Base-by-base conservation (phyloP, 2,329 filamentous ascomycete genomes). In the Monosporascus cannonballus region DNA sequence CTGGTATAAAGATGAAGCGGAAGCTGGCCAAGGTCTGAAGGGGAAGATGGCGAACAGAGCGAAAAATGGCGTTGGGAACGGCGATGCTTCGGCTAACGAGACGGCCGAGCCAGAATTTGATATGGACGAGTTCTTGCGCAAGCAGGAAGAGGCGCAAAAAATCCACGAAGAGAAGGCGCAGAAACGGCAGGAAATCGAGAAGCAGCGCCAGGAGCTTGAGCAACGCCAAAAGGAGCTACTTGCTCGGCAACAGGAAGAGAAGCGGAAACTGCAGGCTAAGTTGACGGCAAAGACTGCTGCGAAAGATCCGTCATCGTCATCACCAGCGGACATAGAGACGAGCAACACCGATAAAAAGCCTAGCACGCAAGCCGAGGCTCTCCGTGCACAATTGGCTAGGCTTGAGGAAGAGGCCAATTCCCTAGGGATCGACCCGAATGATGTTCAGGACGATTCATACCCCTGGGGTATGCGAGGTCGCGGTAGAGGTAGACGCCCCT, bases 91-190 rank as follows among this genome's bases (percentile, higher is more conserved):
- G 11, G 42, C 42, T 2, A 51, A 48, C 3, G 56, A 62, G 25
- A 48, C 47, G 1, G 49, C 57, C 30, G 76, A 81, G 52, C 74
- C 80, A 1, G 79, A 83, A 56, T 74, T 90, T 9, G 86, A 92
- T 61, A 74, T 84, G 56, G 85, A 87, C 47, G 87, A 89, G 57
- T 84, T 93, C 56, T 71, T 78, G 22, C 79, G 75, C 54, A 83
- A 79, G 59, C 89, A 93, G 62, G 80, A 83, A 51, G 87, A 89
- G 63, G 86, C 84, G 1, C 89, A 94, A 62, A 84, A 80, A 56
- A 73, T 74, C 1, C 78, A 88, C 53, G 83, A 89, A 49, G 85
- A 88, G 60, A 85, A 85, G 59, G 73, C 76, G 59, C 78, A 75
- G 55, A 84, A 84, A 67, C 77, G 80, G 47, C 75, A 81, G 51